A percentile compares a stretch with the other conserved stretches of the same genome.
phyloP scores from a whole-genome alignment of 83 land plant species.

The Picea abies region DNA sequence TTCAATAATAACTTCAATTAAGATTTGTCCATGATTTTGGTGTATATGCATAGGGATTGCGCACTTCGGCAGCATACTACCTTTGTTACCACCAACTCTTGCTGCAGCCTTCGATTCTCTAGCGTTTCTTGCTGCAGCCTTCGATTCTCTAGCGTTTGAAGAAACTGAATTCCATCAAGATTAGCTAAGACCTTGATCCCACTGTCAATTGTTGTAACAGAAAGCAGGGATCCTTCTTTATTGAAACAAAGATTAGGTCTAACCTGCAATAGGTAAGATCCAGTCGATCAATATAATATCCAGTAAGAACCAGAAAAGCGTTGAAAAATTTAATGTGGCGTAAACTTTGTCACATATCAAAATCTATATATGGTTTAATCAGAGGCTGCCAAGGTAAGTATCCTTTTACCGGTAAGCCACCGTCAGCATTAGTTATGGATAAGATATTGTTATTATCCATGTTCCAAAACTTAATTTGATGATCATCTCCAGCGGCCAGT shows the following conservation, averaged over 20 bases:
- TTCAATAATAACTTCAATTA: no score
- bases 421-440: slow-evolving; percentile 58
- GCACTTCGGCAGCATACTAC: not conserved
- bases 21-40: not conserved
- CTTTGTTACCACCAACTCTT: slow-evolving; percentile 34
- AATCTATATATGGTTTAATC: not conserved
- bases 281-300: no score
- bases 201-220: slow-evolving; percentile 87
- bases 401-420: slow-evolving; percentile 40
- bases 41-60: not conserved
- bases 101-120: slow-evolving; percentile 34
- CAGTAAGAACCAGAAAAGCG: no score
- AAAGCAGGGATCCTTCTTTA: slow-evolving; percentile 80
- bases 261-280: slow-evolving; percentile 44
- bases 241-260: slow-evolving; percentile 86
- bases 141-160: slow-evolving; percentile 44
- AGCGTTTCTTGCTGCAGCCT: slow-evolving; percentile 35
- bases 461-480: slow-evolving; percentile 67
- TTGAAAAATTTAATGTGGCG: no score
- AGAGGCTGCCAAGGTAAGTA: not conserved
- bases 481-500: slow-evolving; percentile 75
- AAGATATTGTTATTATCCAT: slow-evolving; percentile 60
- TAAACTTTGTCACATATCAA: not conserved
- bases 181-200: slow-evolving; percentile 86
- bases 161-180: slow-evolving; percentile 61